Conservation (phyloP, 2,329 filamentous ascomycete species). For the Calonectria naviculata region DNA sequence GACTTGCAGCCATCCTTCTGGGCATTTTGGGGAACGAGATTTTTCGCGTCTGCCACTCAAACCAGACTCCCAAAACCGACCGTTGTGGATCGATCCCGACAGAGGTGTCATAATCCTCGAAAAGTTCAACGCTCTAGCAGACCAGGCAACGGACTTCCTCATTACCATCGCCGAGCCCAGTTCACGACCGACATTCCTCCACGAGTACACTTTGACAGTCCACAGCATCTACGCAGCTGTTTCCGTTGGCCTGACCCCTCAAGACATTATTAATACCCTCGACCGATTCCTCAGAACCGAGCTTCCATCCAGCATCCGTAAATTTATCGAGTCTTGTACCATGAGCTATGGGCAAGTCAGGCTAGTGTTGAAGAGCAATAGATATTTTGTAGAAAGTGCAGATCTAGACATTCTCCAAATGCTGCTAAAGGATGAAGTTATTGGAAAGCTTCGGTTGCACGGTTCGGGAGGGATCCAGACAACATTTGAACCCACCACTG, state of each 20-base stretch:
- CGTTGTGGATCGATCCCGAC: slow-evolving; percentile 87
- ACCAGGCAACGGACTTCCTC: slow-evolving; percentile 86
- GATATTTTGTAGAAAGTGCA: slow-evolving; percentile 87
- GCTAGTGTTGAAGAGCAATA: slow-evolving; percentile 87
- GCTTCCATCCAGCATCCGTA: slow-evolving; percentile 76
- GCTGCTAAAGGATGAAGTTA: slow-evolving; percentile 79
- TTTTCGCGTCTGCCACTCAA: slow-evolving; percentile 85
- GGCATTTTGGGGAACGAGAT: slow-evolving; percentile 59
- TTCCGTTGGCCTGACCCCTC: slow-evolving; percentile 82
- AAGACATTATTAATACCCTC: slow-evolving; percentile 72
- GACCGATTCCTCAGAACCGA: slow-evolving; percentile 86
- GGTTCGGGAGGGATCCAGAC: slow-evolving; percentile 73
- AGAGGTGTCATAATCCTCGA: slow-evolving; percentile 89
- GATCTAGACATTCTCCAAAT: slow-evolving; percentile 83
- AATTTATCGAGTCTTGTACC: slow-evolving; percentile 79
- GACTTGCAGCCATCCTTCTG: slow-evolving; percentile 20
- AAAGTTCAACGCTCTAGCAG: slow-evolving; percentile 84
- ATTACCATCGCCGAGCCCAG: slow-evolving; percentile 92
- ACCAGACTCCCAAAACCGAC: slow-evolving; percentile 83
- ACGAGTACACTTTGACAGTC: slow-evolving; percentile 87
- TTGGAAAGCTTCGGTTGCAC: slow-evolving; percentile 79
- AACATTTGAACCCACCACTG: slow-evolving; percentile 80
- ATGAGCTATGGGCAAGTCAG: slow-evolving; percentile 91
- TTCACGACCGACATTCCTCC: slow-evolving; percentile 84
- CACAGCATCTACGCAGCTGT: slow-evolving; percentile 93